phyloP scores from a whole-genome alignment of 108 stramenopile species.

The Skeletonema potamos region DNA sequence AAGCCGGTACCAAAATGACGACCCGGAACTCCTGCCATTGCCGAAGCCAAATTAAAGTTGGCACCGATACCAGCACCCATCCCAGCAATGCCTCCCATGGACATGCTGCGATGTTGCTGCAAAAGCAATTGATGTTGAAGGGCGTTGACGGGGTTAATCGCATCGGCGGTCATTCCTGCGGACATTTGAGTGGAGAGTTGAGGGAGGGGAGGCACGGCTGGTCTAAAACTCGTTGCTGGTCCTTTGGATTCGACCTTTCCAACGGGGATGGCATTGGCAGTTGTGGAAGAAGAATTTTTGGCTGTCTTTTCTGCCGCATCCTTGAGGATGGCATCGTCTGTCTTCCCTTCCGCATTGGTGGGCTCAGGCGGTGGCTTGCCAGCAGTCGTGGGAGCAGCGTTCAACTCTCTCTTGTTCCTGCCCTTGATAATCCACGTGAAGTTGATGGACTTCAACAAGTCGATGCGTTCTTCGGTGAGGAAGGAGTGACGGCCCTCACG shows the following conservation, averaged over 20 bases:
- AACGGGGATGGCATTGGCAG: background rate
- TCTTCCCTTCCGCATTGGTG: background rate
- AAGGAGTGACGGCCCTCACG: constrained; percentile 67
- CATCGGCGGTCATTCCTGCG: background rate
- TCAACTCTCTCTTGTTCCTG: constrained; percentile 5
- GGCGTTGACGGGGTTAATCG: background rate
- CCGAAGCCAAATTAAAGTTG: background rate
- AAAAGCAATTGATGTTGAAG: background rate
- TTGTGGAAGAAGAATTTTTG: background rate
- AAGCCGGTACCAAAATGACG: background rate
- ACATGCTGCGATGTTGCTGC: background rate
- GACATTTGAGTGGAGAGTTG: background rate
- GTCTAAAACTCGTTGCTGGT: background rate
- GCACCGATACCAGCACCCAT: background rate
- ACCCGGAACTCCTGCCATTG: background rate
- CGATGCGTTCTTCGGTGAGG: constrained; percentile 73
- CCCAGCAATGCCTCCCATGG: background rate
- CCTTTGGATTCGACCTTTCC: background rate
- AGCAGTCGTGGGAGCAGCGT: background rate
- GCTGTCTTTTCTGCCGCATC: background rate
- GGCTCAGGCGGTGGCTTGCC: background rate
- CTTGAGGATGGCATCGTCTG: background rate
- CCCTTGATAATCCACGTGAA: constrained; percentile 71
- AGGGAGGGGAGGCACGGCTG: background rate
- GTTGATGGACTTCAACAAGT: constrained; percentile 58